Conservation (phyloP, 2,329 filamentous ascomycete species). For the Pseudopithomyces chartarum region DNA sequence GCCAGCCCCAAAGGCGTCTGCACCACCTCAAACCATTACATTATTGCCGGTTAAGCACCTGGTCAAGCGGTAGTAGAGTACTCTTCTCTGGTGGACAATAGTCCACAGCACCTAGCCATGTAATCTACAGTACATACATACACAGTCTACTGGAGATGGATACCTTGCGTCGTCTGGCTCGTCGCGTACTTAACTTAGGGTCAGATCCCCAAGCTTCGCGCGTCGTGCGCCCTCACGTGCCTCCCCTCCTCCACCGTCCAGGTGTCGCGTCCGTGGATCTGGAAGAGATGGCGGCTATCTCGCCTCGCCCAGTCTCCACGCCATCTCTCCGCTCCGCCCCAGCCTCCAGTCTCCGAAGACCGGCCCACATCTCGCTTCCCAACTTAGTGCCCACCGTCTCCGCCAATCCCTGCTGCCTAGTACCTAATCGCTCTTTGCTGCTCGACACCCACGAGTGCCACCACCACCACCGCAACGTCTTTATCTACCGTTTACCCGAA, state of each 20-base stretch:
- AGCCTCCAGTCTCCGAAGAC: conserved; percentile 24
- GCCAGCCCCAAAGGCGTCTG: too few relatives aligned
- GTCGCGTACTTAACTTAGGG: too few relatives aligned
- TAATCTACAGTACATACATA: too few relatives aligned
- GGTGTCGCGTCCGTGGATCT: conserved; percentile 1
- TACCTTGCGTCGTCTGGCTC: not conserved
- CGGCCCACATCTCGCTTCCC: conserved; percentile 1
- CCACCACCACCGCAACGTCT: too few relatives aligned
- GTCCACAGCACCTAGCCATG: too few relatives aligned
- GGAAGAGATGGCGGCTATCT: conserved; percentile 1
- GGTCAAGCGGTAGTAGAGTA: too few relatives aligned
- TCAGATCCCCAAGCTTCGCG: too few relatives aligned
- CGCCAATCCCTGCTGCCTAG: conserved; percentile 21
- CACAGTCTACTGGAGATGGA: too few relatives aligned
- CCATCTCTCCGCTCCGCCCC: conserved; percentile 30
- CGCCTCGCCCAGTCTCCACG: conserved; percentile 6
- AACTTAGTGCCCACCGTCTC: conserved; percentile 18
- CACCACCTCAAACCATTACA: too few relatives aligned
- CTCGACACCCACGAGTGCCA: not conserved
- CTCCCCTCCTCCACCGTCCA: not conserved
- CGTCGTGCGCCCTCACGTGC: conserved; percentile 1
- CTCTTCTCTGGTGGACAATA: too few relatives aligned
- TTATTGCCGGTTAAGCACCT: too few relatives aligned
- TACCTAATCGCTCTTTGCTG: not conserved
- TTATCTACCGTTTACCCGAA: not conserved